Evolutionary conservation across 2,329 filamentous ascomycete species (phyloP).

Genomic region (Botryosphaeria dothidea): DNA sequence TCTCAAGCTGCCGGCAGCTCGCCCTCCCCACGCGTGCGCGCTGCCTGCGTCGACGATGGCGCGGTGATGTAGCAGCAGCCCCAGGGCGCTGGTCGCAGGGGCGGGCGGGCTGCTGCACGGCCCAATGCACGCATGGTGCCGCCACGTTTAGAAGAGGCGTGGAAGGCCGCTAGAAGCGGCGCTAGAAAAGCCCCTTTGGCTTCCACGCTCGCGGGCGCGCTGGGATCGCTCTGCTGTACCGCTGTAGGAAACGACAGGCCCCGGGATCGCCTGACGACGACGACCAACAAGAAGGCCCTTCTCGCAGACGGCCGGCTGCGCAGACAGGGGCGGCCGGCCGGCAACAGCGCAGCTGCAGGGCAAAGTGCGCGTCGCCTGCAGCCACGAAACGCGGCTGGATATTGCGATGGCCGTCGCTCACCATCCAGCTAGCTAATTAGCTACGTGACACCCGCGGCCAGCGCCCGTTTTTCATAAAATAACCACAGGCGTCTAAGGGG

Average conservation of each 20-base stretch:
- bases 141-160: constrained; percentile 23
- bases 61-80: constrained; percentile 11
- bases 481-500: neutral
- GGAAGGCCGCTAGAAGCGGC: constrained; percentile 25
- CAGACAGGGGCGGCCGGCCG: constrained; percentile 7
- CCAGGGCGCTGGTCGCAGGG: constrained; percentile 22
- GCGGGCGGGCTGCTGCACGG: constrained; percentile 15
- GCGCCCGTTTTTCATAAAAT: constrained; percentile 8
- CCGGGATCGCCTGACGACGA: constrained; percentile 12
- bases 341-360: neutral
- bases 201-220: constrained; percentile 10
- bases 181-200: constrained; percentile 21
- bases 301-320: constrained; percentile 3
- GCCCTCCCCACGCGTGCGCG: neutral
- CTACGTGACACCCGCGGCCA: constrained; percentile 1
- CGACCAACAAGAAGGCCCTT: constrained; percentile 6
- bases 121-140: constrained; percentile 14
- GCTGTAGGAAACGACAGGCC: constrained; percentile 12
- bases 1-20: neutral
- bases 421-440: constrained; percentile 4
- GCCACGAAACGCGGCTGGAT: constrained; percentile 16
- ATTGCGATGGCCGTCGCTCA: constrained; percentile 17
- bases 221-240: constrained; percentile 23
- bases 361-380: neutral
- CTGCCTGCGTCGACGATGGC: neutral